Evolutionary conservation across 495 filamentous ascomycete species (phyloP), one percentile per base, ranked within the genome.

Genomic region (Staphylotrichum tortipilum): DNA sequence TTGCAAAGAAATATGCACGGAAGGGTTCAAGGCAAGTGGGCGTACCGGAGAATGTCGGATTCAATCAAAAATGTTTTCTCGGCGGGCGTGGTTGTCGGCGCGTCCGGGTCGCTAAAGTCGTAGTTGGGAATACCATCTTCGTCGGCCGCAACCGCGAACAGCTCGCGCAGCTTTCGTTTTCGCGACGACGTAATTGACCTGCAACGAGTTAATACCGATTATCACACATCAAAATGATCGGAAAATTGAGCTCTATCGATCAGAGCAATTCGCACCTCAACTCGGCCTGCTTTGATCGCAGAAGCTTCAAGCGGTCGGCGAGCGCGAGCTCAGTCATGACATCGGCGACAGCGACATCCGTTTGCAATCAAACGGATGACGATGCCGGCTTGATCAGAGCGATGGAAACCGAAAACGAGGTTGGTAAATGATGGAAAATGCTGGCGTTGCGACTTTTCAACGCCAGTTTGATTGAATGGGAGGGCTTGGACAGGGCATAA

Each of bases 141-240:
- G 59, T 68, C 72, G 54, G 74, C 66, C 59, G 78, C 72, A 65
- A 80, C 72, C 49, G 75, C 69, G 72, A 83, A 90, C 58, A 94
- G 78, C 71, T 88, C 84, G 58, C 79, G 81, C 62, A 94, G 72
- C 70, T 90, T 90, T 65, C 84, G 82, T 76, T 89, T 87, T 61
- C 86, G 84, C 71, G 83, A 84, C 70, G 67, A 69, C 72, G 81
- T 76, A 77, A 83, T 83, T 74, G 76, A 79, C 75, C 86, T 90
- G 64, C 47, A 64, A 69, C 49, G 18, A 37, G 61, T 73, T 50
- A 76, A 63, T 50, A 68, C 41, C 22, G 17, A 40, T 11, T 57
- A 62, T 54, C 50, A 52, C 41, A 63, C 55, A 74, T 67, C 58
- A 58, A 75, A 67, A 65, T 62, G 66, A 68, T 67, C 68, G 68